Evolutionary conservation across 2,329 filamentous ascomycete genomes (phyloP).

Genomic region (Colletotrichum tofieldiae): DNA sequence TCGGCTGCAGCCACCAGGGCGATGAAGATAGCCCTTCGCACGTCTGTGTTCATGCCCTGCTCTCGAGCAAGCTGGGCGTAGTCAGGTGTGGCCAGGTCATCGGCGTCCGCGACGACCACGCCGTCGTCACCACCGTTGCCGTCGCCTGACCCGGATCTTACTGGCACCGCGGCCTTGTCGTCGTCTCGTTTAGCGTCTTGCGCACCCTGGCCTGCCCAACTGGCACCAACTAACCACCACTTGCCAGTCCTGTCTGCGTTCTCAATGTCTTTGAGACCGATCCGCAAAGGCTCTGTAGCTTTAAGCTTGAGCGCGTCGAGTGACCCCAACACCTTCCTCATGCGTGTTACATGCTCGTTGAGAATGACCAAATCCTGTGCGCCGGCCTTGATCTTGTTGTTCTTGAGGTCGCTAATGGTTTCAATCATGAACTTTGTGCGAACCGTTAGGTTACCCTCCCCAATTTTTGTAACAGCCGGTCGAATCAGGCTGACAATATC

Average conservation of each 20-base stretch:
- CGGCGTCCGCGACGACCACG: constrained; percentile 48
- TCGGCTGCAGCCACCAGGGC: constrained; percentile 90
- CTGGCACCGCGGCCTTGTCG: background rate
- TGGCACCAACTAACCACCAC: constrained; percentile 99
- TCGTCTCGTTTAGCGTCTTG: constrained; percentile 40
- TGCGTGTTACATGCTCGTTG: constrained; percentile 86
- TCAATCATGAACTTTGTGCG: constrained; percentile 98
- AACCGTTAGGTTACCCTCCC: constrained; percentile 81
- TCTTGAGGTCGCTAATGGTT: constrained; percentile 93
- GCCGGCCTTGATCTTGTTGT: constrained; percentile 88
- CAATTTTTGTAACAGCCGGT: constrained; percentile 77
- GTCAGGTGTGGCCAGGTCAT: constrained; percentile 72
- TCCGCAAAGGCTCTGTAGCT: constrained; percentile 84
- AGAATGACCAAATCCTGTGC: constrained; percentile 79
- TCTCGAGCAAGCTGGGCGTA: constrained; percentile 81
- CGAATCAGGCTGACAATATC: constrained; percentile 88
- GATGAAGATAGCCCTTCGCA: constrained; percentile 93
- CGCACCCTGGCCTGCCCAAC: constrained; percentile 73
- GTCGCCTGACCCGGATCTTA: constrained; percentile 39
- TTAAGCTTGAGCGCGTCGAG: constrained; percentile 79
- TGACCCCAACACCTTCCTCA: constrained; percentile 89
- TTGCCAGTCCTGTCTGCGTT: constrained; percentile 90
- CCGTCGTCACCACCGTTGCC: constrained; percentile 50
- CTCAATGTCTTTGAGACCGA: constrained; percentile 86
- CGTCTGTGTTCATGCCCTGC: constrained; percentile 89